Conservation (phyloP, 129 eudicot genomes). For the Ambrosia trifida region DNA sequence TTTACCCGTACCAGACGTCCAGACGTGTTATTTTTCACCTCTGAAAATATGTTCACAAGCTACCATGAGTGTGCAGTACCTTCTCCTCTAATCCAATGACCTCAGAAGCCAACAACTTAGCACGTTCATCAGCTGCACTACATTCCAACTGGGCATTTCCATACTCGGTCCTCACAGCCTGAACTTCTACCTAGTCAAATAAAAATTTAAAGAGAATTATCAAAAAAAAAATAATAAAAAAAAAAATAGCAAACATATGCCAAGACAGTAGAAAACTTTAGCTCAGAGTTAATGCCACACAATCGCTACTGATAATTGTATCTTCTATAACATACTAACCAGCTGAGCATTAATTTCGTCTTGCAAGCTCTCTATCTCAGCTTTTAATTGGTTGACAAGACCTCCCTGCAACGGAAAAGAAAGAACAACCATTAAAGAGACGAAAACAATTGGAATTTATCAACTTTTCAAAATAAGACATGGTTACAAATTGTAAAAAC, state of each 20-base stretch:
- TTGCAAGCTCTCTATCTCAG: slow-evolving; percentile 79
- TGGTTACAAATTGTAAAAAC: not conserved
- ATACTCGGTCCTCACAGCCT: slow-evolving; percentile 68
- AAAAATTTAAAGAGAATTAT: not conserved
- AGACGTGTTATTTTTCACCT: not conserved
- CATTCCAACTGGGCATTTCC: slow-evolving; percentile 88
- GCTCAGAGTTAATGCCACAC: slow-evolving; percentile 12
- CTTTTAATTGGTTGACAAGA: slow-evolving; percentile 71
- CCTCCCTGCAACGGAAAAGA: slow-evolving; percentile 53
- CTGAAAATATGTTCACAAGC: not conserved
- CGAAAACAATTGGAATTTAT: not conserved
- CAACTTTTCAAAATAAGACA: not conserved
- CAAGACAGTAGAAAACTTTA: not conserved
- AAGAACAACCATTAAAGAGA: not conserved
- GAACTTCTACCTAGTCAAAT: slow-evolving; percentile 75
- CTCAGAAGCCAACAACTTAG: slow-evolving; percentile 96
- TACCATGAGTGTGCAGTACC: slow-evolving; percentile 43
- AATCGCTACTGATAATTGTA: slow-evolving; percentile 8
- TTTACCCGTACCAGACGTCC: not conserved
- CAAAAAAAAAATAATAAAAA: not conserved
- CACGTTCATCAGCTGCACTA: slow-evolving; percentile 97
- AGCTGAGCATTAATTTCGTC: slow-evolving; percentile 65
- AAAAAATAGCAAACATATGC: slow-evolving; percentile 10
- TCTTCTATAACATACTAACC: slow-evolving; percentile 51
- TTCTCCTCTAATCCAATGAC: slow-evolving; percentile 97